Conservation (phyloP, 768 basidiomycete genomes). For the Arthromyces matolae region DNA sequence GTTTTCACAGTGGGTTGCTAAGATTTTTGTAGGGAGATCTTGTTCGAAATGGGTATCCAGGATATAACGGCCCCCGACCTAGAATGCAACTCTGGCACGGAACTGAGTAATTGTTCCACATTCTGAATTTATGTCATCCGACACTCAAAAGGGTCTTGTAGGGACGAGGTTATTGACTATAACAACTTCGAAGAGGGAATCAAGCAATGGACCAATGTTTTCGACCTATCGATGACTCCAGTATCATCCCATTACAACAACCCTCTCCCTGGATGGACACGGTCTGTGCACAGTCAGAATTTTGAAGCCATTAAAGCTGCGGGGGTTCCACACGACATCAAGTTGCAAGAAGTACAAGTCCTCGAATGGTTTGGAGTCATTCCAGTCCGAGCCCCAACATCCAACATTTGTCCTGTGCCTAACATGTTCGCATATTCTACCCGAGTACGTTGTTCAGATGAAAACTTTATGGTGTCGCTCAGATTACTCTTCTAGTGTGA, state of each 20-base stretch:
- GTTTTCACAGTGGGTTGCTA: neutral
- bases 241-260: conserved; percentile 35
- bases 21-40: conserved; percentile 32
- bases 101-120: conserved; percentile 28
- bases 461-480: neutral
- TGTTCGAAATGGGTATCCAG: conserved; percentile 45
- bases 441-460: neutral
- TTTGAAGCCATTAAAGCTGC: conserved; percentile 43
- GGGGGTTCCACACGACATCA: conserved; percentile 46
- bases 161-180: conserved; percentile 47
- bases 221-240: conserved; percentile 39
- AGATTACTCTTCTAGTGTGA: neutral
- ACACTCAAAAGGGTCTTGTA: conserved; percentile 10
- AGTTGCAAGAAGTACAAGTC: conserved; percentile 39
- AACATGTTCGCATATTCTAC: neutral
- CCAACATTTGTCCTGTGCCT: neutral
- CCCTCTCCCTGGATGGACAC: conserved; percentile 43
- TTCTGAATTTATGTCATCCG: neutral
- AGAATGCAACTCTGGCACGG: conserved; percentile 55
- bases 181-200: conserved; percentile 48
- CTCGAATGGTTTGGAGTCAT: conserved; percentile 43
- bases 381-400: neutral
- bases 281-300: conserved; percentile 40
- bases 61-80: conserved; percentile 46
- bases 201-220: conserved; percentile 55